Evolutionary conservation across 345 rosid species (phyloP).

Genomic region (Psidium friedrichsthalianum): DNA sequence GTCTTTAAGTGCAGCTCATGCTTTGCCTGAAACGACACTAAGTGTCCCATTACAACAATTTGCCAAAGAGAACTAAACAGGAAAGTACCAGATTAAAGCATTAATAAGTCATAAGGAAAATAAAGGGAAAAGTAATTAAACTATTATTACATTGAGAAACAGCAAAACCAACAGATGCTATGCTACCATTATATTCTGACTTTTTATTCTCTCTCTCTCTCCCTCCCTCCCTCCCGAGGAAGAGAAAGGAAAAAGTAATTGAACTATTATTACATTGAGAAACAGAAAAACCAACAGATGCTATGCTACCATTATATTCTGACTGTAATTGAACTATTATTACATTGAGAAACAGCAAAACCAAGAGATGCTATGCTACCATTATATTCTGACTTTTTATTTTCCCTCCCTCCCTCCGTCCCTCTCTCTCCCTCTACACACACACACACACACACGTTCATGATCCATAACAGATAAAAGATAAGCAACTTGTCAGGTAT

Average conservation of each 20-base stretch:
- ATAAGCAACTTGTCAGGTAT: background rate
- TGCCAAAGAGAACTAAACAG: background rate
- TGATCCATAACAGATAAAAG: background rate
- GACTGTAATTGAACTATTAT: background rate
- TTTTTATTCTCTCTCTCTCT: background rate
- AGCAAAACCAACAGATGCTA: background rate
- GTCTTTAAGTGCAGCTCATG: background rate
- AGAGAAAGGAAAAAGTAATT: background rate
- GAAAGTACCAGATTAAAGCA: background rate
- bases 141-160: background rate
- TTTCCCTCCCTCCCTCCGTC: no score
- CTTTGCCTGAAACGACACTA: background rate
- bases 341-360: no score
- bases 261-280: background rate
- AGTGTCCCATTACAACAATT: background rate
- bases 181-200: background rate
- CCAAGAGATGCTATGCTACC: no score
- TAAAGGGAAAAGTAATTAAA: background rate
- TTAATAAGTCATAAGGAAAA: background rate
- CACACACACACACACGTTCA: background rate
- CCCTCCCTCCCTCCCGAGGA: background rate
- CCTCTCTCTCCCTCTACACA: no score
- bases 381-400: no score
- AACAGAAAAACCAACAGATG: background rate
- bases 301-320: background rate